These are phyloP conservation scores for Acacia concinna DNA, from an alignment of 331 rosid genomes.

Conservation along the genomic window DNA sequence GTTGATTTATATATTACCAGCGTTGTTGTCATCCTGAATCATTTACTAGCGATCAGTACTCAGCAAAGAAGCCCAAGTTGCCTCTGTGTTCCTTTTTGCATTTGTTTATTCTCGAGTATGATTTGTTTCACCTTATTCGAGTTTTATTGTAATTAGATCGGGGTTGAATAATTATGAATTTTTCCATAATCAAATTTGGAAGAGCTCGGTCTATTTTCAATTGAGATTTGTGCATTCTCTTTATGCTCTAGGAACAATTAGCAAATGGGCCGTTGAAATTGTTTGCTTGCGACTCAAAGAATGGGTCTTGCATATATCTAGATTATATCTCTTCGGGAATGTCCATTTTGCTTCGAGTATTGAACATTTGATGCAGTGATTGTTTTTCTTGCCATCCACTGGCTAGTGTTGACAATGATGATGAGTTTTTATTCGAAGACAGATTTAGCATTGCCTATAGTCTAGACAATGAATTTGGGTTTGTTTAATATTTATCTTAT, in stretches of 20 bases:
- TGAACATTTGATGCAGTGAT: neutral
- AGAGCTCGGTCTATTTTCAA: neutral
- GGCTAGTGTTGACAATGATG: conserved; percentile 45
- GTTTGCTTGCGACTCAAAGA: neutral
- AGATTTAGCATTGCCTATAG: conserved; percentile 89
- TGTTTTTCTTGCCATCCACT: conserved; percentile 68
- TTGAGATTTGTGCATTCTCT: neutral
- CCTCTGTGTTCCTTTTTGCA: neutral
- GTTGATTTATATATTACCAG: neutral
- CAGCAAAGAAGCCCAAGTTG: conserved; percentile 20
- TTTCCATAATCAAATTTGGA: neutral
- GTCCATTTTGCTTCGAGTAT: neutral
- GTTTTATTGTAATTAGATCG: neutral
- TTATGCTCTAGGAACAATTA: neutral
- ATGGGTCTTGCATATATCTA: neutral
- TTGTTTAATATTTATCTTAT: conserved; percentile 34
- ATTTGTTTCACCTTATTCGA: neutral
- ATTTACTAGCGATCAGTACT: neutral
- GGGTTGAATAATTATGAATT: neutral
- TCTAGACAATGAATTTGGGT: conserved; percentile 98
- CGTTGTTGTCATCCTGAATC: neutral
- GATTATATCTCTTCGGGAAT: neutral
- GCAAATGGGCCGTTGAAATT: neutral
- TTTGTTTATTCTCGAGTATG: neutral
- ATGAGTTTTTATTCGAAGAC: too few species aligned